Conservation (phyloP, 768 basidiomycete genomes). For the Porphyrellus cyaneotinctus region DNA sequence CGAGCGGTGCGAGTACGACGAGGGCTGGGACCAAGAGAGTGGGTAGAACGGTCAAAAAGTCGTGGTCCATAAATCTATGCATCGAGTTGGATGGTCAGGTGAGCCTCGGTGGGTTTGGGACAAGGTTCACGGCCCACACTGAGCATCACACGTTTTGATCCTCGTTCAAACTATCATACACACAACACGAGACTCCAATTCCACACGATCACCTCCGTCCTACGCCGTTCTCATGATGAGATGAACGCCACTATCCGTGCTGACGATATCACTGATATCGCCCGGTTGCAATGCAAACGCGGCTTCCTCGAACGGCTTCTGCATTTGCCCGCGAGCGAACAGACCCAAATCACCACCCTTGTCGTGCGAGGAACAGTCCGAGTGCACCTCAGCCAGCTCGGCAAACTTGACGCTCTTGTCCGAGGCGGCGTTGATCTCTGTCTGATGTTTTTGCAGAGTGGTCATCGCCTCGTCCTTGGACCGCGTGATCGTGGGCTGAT, state of each 20-base stretch:
- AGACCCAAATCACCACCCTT: conserved; percentile 84
- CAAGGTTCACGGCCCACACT: no score
- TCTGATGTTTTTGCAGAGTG: conserved; percentile 65
- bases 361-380: conserved; percentile 86
- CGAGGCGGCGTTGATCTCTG: conserved; percentile 47
- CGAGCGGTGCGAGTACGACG: conserved; percentile 10
- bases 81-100: neutral
- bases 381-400: conserved; percentile 68
- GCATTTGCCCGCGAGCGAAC: conserved; percentile 90
- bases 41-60: conserved; percentile 5
- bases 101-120: no score
- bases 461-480: conserved; percentile 84
- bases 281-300: conserved; percentile 68
- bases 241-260: conserved; percentile 94
- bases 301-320: conserved; percentile 94
- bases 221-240: conserved; percentile 82
- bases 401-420: conserved; percentile 59
- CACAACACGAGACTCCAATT: conserved; percentile 16
- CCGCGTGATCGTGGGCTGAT: conserved; percentile 71
- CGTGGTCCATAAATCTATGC: conserved; percentile 1
- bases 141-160: no score
- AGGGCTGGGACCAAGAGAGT: conserved; percentile 9
- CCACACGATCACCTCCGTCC: conserved; percentile 12
- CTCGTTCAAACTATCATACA: neutral
- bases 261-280: conserved; percentile 76